phyloP scores from a whole-genome alignment of 352 stramenopile genomes.

The Globisporangium irregulare region DNA sequence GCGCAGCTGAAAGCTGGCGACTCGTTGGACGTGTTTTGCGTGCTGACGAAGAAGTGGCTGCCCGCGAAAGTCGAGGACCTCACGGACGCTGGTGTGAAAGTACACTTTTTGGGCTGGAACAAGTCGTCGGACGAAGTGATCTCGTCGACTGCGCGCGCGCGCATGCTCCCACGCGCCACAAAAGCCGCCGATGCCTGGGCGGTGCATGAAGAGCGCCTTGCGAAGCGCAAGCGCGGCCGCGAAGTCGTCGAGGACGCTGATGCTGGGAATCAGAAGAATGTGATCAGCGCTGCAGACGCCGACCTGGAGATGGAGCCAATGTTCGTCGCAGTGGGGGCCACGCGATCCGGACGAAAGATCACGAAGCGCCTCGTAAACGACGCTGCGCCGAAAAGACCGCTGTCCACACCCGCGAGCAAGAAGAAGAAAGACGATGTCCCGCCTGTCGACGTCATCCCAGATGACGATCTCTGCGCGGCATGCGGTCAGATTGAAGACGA shows the following conservation, averaged over 20 bases:
- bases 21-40: slow-evolving; percentile 61
- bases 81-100: slow-evolving; percentile 25
- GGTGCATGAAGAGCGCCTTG: slow-evolving; percentile 39
- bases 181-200: slow-evolving; percentile 39
- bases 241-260: slow-evolving; percentile 22
- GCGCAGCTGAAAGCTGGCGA: slow-evolving; percentile 28
- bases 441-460: slow-evolving; percentile 31
- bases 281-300: not conserved
- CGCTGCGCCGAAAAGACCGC: slow-evolving; percentile 22
- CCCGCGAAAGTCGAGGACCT: slow-evolving; percentile 48
- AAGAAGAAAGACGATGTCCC: slow-evolving; percentile 31
- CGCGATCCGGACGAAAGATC: slow-evolving; percentile 61
- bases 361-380: slow-evolving; percentile 58
- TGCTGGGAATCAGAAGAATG: not conserved
- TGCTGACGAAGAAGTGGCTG: slow-evolving; percentile 50
- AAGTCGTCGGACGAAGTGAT: slow-evolving; percentile 56
- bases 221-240: slow-evolving; percentile 30
- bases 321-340: slow-evolving; percentile 63
- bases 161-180: slow-evolving; percentile 39
- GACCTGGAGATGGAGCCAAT: slow-evolving; percentile 17
- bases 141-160: slow-evolving; percentile 20
- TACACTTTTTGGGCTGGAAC: slow-evolving; percentile 76
- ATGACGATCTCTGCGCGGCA: slow-evolving; percentile 73
- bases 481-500: slow-evolving; percentile 86
- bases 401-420: slow-evolving; percentile 21